Conservation (phyloP, 2,329 filamentous ascomycete genomes). For the Neofusicoccum kwambonambiense region DNA sequence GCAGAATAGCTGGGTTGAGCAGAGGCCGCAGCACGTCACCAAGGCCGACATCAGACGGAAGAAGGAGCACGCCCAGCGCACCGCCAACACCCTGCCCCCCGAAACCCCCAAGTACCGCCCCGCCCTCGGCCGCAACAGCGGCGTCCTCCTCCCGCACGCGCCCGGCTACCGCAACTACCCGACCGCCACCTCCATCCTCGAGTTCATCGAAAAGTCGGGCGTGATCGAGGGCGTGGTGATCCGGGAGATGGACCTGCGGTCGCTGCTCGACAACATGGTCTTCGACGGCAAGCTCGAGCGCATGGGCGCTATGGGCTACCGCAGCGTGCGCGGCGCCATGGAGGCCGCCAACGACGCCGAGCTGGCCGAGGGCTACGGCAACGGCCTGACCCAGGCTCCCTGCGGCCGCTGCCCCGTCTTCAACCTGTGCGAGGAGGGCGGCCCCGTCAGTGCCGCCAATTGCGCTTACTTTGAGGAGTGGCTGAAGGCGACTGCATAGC, state of each 20-base stretch:
- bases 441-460: conserved; percentile 82
- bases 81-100: conserved; percentile 29
- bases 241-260: conserved; percentile 72
- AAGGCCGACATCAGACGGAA: conserved; percentile 31
- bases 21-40: conserved; percentile 36
- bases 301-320: conserved; percentile 51
- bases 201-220: conserved; percentile 65
- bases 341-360: conserved; percentile 35
- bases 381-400: conserved; percentile 82
- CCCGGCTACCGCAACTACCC: conserved; percentile 75
- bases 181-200: conserved; percentile 74
- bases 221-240: conserved; percentile 64
- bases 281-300: conserved; percentile 83
- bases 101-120: conserved; percentile 22
- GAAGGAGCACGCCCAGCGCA: conserved; percentile 30
- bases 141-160: conserved; percentile 49
- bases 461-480: conserved; percentile 91
- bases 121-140: conserved; percentile 25
- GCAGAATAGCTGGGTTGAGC: conserved; percentile 66
- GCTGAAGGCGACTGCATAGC: conserved; percentile 47
- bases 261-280: conserved; percentile 82
- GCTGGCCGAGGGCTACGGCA: conserved; percentile 48
- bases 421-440: conserved; percentile 85
- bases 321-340: conserved; percentile 39
- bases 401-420: conserved; percentile 93